Evolutionary conservation across 192 early-diverging fungal species (phyloP), one percentile per base, ranked within the genome.

Genomic region (Ambispora gerdemannii): DNA sequence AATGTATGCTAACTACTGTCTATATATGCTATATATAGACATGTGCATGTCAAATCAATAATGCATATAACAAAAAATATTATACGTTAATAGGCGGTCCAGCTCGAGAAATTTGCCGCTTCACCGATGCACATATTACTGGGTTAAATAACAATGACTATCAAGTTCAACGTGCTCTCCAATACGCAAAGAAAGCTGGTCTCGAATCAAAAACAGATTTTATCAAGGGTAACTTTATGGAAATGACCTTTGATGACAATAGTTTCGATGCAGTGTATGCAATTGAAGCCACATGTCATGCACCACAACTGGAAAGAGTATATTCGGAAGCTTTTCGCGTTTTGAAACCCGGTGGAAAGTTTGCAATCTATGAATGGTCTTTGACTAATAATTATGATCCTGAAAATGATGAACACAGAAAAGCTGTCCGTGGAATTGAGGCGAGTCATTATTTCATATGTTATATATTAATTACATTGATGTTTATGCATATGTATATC

Each of bases 81-180:
- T n/a, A n/a, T n/a, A n/a, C n/a, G n/a, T n/a, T n/a, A 50, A 32
- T 58, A 89, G 86, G 90, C 66, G 96, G 96, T 3, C 96, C 96
- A 17, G 86, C 92, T n/a, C 90, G 96, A 59, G 95, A 98, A 69
- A 94, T 95, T 74, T 84, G 89, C 58, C 85, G 90, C 66, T 92
- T 97, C 67, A 88, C 90, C n/a, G 94, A 92, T 19, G 91, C 93
- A 31, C 86, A 90, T 63, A 84, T 98, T 56, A 91, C 90, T 3
- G 95, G 96, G n/a, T 77, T 98, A 34, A 98, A 98, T 81, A 98
- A 97, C 87, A 98, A 98, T 78, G 89, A 91, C 47, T 94, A 97
- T 73, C 95, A 98, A 80, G 88, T 97, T 67, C 75, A 88, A 47
- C 86, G 93, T 17, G 92, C 90, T 50, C 76, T 75, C 27, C 82